Evolutionary conservation across 768 basidiomycete genomes (phyloP).

Genomic region (Amanita inopinata): DNA sequence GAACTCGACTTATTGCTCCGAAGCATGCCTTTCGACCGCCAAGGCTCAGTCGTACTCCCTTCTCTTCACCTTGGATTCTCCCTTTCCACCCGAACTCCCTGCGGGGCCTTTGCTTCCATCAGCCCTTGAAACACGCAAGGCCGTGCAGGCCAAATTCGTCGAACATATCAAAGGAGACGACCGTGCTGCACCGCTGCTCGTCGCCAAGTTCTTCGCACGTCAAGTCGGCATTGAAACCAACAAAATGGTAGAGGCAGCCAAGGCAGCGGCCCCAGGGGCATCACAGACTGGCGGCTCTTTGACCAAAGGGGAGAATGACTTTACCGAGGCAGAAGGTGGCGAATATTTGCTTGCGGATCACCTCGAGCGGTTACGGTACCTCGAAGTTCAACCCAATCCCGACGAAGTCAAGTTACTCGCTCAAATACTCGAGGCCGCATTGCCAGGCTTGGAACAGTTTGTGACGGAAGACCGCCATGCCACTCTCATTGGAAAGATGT

Average conservation of each 20-base stretch:
- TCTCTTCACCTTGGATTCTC: constrained; percentile 59
- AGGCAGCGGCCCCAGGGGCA: constrained; percentile 14
- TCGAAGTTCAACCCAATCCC: constrained; percentile 40
- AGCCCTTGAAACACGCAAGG: constrained; percentile 34
- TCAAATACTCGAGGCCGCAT: constrained; percentile 45
- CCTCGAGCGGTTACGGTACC: constrained; percentile 61
- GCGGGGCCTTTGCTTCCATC: constrained; percentile 19
- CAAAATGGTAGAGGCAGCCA: constrained; percentile 33
- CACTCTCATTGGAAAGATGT: constrained; percentile 56
- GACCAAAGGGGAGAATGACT: constrained; percentile 25
- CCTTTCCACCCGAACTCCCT: constrained; percentile 41
- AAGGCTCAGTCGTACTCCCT: constrained; percentile 55
- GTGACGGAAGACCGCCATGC: constrained; percentile 55
- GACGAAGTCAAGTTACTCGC: constrained; percentile 43
- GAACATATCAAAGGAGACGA: constrained; percentile 41
- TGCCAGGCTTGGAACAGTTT: constrained; percentile 68
- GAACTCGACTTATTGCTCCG: constrained; percentile 62
- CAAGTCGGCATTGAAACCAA: constrained; percentile 57
- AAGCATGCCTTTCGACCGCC: constrained; percentile 47
- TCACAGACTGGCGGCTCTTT: constrained; percentile 4
- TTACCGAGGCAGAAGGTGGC: constrained; percentile 35
- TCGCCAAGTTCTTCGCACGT: constrained; percentile 62
- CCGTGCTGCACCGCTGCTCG: constrained; percentile 42
- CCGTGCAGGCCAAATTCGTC: constrained; percentile 51
- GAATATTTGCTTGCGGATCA: constrained; percentile 68